Conservation (phyloP, 2,329 filamentous ascomycete genomes). For the Dactylonectria estremocensis region DNA sequence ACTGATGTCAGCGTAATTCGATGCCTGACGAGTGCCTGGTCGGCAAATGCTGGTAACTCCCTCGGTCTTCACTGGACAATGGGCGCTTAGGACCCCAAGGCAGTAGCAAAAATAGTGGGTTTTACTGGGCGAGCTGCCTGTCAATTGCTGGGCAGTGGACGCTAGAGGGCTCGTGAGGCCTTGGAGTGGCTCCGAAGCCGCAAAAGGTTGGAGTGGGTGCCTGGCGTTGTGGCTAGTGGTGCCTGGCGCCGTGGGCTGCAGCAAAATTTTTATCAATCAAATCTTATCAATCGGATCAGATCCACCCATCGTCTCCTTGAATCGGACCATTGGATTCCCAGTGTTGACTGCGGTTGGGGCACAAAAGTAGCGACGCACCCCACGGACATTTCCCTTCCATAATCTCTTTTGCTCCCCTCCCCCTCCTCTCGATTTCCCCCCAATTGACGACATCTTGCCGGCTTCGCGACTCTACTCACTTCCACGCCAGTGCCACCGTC, state of each 20-base stretch:
- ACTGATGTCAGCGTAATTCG: constrained; percentile 16
- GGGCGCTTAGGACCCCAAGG: not conserved
- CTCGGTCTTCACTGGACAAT: not conserved
- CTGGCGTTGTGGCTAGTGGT: constrained; percentile 32
- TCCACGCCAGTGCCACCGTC: constrained; percentile 15
- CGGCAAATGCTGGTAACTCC: constrained; percentile 26
- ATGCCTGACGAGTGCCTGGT: constrained; percentile 26
- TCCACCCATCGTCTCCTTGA: constrained; percentile 53
- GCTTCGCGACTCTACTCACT: constrained; percentile 32
- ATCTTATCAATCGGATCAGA: constrained; percentile 66
- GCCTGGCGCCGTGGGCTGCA: constrained; percentile 41
- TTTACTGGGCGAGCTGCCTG: constrained; percentile 17
- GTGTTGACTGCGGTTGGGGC: constrained; percentile 46
- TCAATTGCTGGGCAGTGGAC: constrained; percentile 1
- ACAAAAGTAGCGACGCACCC: constrained; percentile 50
- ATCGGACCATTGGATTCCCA: constrained; percentile 52
- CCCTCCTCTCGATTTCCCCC: constrained; percentile 17
- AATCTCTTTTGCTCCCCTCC: constrained; percentile 30
- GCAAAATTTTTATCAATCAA: constrained; percentile 60
- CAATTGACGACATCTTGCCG: constrained; percentile 24
- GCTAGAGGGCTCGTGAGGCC: constrained; percentile 15
- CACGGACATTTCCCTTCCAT: constrained; percentile 42
- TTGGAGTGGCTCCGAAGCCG: not conserved
- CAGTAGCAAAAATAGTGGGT: not conserved
- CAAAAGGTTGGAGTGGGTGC: constrained; percentile 29